phyloP scores from a whole-genome alignment of 2,329 filamentous ascomycete species.

The Fusarium miscanthi region DNA sequence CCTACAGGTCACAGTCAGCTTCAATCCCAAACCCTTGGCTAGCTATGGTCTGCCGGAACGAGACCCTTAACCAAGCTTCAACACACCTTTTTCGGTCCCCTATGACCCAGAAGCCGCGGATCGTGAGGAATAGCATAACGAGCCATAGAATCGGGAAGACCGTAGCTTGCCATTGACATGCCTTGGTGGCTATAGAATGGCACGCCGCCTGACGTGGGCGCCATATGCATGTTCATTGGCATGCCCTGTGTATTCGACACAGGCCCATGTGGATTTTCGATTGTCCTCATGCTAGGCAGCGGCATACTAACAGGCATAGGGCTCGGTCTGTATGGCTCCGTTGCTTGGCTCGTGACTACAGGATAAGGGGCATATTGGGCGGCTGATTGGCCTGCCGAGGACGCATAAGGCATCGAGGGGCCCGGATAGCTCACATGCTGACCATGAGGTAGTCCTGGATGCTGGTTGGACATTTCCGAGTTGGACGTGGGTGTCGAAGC shows the following conservation, averaged over 20 bases:
- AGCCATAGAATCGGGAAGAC: conserved; percentile 57
- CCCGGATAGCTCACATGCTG: conserved; percentile 47
- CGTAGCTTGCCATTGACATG: conserved; percentile 53
- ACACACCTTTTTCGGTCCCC: conserved; percentile 68
- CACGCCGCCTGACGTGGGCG: conserved; percentile 48
- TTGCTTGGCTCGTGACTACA: conserved; percentile 41
- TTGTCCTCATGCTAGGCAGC: conserved; percentile 56
- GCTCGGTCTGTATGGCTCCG: conserved; percentile 47
- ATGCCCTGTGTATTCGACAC: conserved; percentile 52
- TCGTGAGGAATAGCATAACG: conserved; percentile 62
- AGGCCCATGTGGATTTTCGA: conserved; percentile 47
- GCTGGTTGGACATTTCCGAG: conserved; percentile 51
- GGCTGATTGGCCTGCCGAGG: conserved; percentile 38
- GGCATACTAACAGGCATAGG: conserved; percentile 48
- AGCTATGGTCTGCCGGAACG: neutral
- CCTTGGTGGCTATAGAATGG: conserved; percentile 57
- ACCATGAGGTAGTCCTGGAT: conserved; percentile 47
- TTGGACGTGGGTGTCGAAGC: conserved; percentile 36
- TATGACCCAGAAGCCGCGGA: conserved; percentile 59
- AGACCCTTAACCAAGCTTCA: conserved; percentile 5
- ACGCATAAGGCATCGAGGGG: conserved; percentile 39
- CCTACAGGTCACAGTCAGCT: conserved; percentile 53
- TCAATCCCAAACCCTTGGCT: conserved; percentile 5
- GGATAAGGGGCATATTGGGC: conserved; percentile 50
- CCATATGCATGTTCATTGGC: conserved; percentile 50